Evolutionary conservation across 257 asterid species (phyloP).

Genomic region (Henckelia pumila): DNA sequence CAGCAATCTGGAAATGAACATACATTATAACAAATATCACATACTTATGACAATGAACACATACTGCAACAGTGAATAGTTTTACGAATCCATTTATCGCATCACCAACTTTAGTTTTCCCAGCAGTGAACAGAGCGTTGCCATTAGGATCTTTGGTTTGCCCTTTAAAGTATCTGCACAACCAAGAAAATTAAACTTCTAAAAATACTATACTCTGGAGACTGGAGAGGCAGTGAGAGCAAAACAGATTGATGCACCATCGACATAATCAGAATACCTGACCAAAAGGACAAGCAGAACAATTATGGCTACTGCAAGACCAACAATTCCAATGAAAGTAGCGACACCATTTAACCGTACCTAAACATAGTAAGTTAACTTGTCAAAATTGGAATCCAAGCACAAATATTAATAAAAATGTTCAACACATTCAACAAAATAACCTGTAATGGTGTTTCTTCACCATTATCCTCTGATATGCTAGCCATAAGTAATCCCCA

Average conservation of each 20-base stretch:
- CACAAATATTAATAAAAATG: constrained; percentile 7
- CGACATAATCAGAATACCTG: constrained; percentile 44
- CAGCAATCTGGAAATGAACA: constrained; percentile 21
- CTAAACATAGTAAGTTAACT: constrained; percentile 35
- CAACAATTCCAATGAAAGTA: constrained; percentile 85
- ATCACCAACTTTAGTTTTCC: constrained; percentile 57
- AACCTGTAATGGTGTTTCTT: constrained; percentile 99
- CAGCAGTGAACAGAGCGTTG: constrained; percentile 52
- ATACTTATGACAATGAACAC: constrained; percentile 27
- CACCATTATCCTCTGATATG: constrained; percentile 95
- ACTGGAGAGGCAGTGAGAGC: constrained; percentile 18
- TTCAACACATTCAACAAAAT: constrained; percentile 14
- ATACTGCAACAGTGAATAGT: constrained; percentile 92
- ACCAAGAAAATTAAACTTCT: constrained; percentile 19
- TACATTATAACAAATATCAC: constrained; percentile 7
- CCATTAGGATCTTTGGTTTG: constrained; percentile 61
- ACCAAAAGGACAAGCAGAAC: constrained; percentile 72
- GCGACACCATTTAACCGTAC: constrained; percentile 94
- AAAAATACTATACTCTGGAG: background rate
- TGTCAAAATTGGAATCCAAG: constrained; percentile 19
- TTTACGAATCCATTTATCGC: constrained; percentile 74
- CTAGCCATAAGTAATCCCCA: constrained; percentile 99
- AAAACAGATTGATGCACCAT: constrained; percentile 14
- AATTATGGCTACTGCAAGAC: constrained; percentile 68
- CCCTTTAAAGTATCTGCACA: constrained; percentile 76